Base-by-base conservation (phyloP, 164 flowering plant genomes). In the Echeveria elegans region DNA sequence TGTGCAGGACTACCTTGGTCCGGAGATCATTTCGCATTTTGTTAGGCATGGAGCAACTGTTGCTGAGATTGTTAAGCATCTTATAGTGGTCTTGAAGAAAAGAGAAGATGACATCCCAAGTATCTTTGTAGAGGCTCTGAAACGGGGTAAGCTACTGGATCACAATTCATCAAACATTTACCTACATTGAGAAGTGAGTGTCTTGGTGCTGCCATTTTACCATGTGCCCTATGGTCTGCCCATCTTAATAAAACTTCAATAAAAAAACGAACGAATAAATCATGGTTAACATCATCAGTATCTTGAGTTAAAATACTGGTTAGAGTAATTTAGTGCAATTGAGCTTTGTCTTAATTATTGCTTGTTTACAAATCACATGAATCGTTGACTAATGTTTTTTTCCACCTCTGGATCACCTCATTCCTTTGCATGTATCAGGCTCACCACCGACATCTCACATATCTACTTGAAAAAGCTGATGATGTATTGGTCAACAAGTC, bases 21-120 rank as follows among this genome's bases (percentile, higher is more conserved):
- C 99, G 23, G 96, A 88, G 77, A 86, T 90, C 69, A 82, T 95
- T 63, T 89, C 99, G 66, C 96, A 90, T 76, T 82, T 86, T 73
- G 83, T 78, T 47, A 88, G 83, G 92, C 97, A 95, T 78, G 96
- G 97, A 66, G 43, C 88, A 69, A 82, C 83, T 72, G 85, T 88
- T 16, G 81, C 87, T 32, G 97, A 92, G 75, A 82, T 92, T 70
- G 82, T 95, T 58, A 95, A 90, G 84, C 79, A 87, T 73, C 79
- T 92, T 60, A 81, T 95, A 45, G 63, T 84, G 58, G 81, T 76
- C 75, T 67, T 95, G 32, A 88, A 73, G 83, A 90, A 87, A 75
- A 87, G 80, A 63, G 83, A 69, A 59, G 89, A 80, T 19, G 88
- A 83, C 69, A 59, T 88, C 47, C 77, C 86, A n/a, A 71, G 62